These are phyloP conservation scores for Hanseniaspora clermontiae DNA, from an alignment of 805 yeast species.

Conservation along the genomic window DNA sequence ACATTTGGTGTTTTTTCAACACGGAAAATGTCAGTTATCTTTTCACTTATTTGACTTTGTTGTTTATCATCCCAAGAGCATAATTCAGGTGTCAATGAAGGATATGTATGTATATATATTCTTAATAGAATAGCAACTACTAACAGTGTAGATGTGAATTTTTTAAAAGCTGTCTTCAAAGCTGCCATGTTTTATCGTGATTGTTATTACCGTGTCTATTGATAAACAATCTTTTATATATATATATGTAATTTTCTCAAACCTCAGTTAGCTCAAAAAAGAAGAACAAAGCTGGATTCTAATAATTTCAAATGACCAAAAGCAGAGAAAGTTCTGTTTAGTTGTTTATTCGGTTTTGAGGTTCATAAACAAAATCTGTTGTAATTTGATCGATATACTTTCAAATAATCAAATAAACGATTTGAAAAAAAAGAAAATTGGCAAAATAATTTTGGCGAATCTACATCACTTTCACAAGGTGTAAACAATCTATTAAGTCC, in stretches of 20 bases:
- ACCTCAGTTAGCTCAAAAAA: too few relatives aligned
- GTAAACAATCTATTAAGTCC: background rate
- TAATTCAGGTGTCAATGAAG: constrained; percentile 40
- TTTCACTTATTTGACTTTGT: constrained; percentile 16
- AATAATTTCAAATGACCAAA: too few relatives aligned
- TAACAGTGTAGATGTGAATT: constrained; percentile 19
- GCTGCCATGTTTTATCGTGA: background rate
- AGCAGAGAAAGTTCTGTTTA: too few relatives aligned
- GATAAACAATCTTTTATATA: too few relatives aligned
- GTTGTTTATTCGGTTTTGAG: too few relatives aligned
- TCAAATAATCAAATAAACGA: too few relatives aligned
- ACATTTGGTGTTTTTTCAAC: constrained; percentile 14
- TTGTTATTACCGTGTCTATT: too few relatives aligned
- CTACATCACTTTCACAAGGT: background rate
- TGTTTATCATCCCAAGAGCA: constrained; percentile 45
- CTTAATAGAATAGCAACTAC: constrained; percentile 38
- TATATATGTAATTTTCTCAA: too few relatives aligned
- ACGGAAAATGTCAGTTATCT: constrained; percentile 17
- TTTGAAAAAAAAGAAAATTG: too few relatives aligned
- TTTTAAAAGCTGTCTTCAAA: constrained; percentile 17
- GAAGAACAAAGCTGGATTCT: too few relatives aligned
- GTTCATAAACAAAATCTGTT: too few relatives aligned
- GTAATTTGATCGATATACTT: too few relatives aligned
- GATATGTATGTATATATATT: constrained; percentile 61
- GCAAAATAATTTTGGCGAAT: background rate